Conservation (phyloP, 2,329 filamentous ascomycete genomes). For the Sarocladium strictum region DNA sequence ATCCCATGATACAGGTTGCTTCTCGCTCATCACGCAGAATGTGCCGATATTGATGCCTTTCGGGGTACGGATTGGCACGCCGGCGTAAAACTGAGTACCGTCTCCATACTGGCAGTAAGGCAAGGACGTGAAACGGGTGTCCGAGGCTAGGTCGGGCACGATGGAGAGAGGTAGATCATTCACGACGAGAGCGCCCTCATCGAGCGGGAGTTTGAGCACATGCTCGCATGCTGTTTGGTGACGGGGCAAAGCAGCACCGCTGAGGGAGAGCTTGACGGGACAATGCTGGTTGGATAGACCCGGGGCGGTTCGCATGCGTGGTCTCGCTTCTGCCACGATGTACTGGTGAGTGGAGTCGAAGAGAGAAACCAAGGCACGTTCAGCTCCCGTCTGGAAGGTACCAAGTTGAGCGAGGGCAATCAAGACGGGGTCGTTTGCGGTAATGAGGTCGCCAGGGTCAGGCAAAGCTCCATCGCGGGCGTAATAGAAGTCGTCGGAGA, state of each 20-base stretch:
- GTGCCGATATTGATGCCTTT: constrained; percentile 38
- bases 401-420: constrained; percentile 42
- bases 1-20: constrained; percentile 16
- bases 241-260: constrained; percentile 17
- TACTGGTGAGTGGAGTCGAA: constrained; percentile 40
- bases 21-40: constrained; percentile 25
- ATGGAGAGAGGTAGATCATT: not conserved
- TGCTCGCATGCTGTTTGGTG: constrained; percentile 14
- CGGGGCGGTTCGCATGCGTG: constrained; percentile 24
- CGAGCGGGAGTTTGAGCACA: not conserved
- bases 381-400: constrained; percentile 31
- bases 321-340: constrained; percentile 41
- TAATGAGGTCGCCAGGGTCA: constrained; percentile 16
- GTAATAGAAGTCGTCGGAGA: too few relatives aligned
- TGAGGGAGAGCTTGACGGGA: constrained; percentile 8
- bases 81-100: constrained; percentile 30
- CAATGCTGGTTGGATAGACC: not conserved
- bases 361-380: constrained; percentile 39
- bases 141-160: constrained; percentile 25
- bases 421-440: constrained; percentile 27
- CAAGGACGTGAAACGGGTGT: constrained; percentile 22
- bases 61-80: constrained; percentile 32
- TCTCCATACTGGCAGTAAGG: not conserved
- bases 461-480: constrained; percentile 15
- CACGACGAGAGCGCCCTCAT: not conserved